A percentile compares a stretch with the other conserved stretches of the same genome.
Conservation (phyloP, 352 stramenopile genomes). For the Phytophthora tentaculata region DNA sequence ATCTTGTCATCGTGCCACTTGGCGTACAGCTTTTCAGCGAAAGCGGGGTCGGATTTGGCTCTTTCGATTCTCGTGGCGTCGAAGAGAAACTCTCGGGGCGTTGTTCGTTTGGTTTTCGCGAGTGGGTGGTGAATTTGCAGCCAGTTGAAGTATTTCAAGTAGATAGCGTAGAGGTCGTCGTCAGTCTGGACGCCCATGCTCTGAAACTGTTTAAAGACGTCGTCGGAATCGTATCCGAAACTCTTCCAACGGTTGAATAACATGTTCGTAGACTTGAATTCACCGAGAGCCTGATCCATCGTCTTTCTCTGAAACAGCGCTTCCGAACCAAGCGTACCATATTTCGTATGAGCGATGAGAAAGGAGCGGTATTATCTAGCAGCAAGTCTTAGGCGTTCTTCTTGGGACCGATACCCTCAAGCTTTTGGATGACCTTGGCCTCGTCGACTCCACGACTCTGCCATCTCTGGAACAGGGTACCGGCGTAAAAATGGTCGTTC, state of each 20-base stretch:
- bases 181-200: not conserved
- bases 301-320: conserved; percentile 4
- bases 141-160: not conserved
- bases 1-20: not conserved
- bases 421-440: not conserved
- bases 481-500: conserved; percentile 4
- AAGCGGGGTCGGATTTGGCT: not conserved
- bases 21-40: not conserved
- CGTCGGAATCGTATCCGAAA: not conserved
- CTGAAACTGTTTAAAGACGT: not conserved
- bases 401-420: too few relatives aligned
- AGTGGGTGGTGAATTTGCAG: conserved; percentile 1
- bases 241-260: conserved; percentile 1
- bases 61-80: not conserved
- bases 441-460: not conserved
- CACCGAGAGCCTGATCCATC: not conserved
- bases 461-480: conserved; percentile 14
- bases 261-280: not conserved
- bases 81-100: not conserved
- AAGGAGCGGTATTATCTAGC: not conserved
- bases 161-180: not conserved
- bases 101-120: not conserved
- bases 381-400: not conserved
- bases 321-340: not conserved
- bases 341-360: not conserved